phyloP scores from a whole-genome alignment of 352 stramenopile genomes.

The Pythium utonaiense region DNA sequence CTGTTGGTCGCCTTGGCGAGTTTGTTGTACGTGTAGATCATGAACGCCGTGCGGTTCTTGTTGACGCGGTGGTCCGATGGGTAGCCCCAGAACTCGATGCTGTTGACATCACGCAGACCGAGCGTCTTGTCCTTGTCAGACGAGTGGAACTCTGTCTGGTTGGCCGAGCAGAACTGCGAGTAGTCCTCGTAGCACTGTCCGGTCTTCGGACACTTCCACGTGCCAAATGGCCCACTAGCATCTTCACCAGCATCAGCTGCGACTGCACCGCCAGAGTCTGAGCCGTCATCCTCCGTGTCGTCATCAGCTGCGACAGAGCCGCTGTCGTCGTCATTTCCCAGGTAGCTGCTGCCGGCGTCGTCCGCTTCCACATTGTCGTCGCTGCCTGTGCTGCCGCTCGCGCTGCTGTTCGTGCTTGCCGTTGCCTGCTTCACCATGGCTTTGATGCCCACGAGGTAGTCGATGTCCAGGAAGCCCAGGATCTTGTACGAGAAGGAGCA shows the following conservation, averaged over 20 bases:
- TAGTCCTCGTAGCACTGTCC: constrained; percentile 36
- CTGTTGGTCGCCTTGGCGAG: constrained; percentile 16
- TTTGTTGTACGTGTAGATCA: constrained; percentile 58
- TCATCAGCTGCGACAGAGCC: neutral
- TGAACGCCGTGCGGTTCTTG: constrained; percentile 37
- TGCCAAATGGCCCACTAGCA: neutral
- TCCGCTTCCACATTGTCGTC: constrained; percentile 6
- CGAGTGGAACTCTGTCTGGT: constrained; percentile 43
- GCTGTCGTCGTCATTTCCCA: neutral
- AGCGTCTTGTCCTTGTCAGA: constrained; percentile 48
- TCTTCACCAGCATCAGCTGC: constrained; percentile 3
- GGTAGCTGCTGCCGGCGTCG: neutral
- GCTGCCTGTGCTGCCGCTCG: neutral
- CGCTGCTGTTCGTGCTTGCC: neutral
- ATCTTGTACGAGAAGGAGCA: constrained; percentile 61
- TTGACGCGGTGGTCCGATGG: constrained; percentile 50
- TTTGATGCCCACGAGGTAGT: constrained; percentile 71
- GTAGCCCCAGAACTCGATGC: constrained; percentile 58
- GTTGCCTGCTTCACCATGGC: constrained; percentile 21
- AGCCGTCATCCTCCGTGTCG: neutral
- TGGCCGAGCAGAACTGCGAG: constrained; percentile 31
- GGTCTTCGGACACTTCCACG: constrained; percentile 4
- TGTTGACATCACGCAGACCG: constrained; percentile 39
- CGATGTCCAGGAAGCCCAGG: constrained; percentile 56
- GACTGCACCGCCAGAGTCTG: neutral